Evolutionary conservation across 2,329 filamentous ascomycete species (phyloP).

Genomic region (Cladophialophora chaetospira): DNA sequence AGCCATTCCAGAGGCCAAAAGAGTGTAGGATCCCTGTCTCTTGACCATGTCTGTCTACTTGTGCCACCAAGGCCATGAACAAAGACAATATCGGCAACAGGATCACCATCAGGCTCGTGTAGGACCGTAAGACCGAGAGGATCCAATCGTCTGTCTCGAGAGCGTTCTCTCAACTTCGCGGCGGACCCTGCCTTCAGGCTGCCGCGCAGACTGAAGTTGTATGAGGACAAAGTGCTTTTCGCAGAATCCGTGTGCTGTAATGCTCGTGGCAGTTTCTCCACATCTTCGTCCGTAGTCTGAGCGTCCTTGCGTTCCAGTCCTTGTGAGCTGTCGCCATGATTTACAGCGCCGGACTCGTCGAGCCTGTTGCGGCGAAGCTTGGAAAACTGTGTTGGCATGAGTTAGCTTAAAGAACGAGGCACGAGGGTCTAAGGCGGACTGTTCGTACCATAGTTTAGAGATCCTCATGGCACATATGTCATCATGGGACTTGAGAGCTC

Average conservation of each 20-base stretch:
- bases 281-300: too few species aligned
- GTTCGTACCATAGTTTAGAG: neutral
- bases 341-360: too few species aligned
- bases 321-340: too few species aligned
- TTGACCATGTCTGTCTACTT: constrained; percentile 46
- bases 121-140: constrained; percentile 12
- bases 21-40: neutral
- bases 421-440: too few species aligned
- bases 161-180: neutral
- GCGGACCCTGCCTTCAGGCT: neutral
- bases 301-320: too few species aligned
- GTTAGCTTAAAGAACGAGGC: too few species aligned
- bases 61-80: constrained; percentile 45
- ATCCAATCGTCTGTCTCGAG: constrained; percentile 1
- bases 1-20: constrained; percentile 48
- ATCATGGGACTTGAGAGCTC: too few species aligned
- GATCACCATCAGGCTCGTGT: constrained; percentile 7
- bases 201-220: neutral
- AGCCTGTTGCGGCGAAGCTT: neutral
- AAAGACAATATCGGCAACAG: constrained; percentile 29
- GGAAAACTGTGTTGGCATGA: too few species aligned
- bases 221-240: neutral
- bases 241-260: neutral
- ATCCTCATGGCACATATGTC: too few species aligned
- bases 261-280: neutral